Base-by-base conservation (phyloP, 768 basidiomycete species). In the Hebeloma cylindrosporum region DNA sequence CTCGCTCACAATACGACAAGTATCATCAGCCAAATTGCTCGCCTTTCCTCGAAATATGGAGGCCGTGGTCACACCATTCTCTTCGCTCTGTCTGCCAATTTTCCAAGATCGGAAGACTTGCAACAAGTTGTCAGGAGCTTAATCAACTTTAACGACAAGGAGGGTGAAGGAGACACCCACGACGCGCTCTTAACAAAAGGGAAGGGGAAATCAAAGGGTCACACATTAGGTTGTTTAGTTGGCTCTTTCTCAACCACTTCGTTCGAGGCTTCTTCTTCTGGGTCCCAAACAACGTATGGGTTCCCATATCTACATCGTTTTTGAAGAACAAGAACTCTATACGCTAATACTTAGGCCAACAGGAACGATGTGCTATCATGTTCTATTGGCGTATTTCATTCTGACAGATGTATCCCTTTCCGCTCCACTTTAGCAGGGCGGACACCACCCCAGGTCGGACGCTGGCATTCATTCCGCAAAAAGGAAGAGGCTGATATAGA, bases 401-500 rank as follows among this genome's bases (percentile, higher is more conserved):
- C 68, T 2, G 47, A 61, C 0, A 40, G 57, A 5, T 74, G 74
- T 8, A 63, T 70, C 1, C 63, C 75, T 1, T 88, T 88, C 54
- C 72, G 74, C n/a, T 87, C 85, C 6, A 72, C 70, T 1, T 75
- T 88, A 42, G 74, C 76, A 1, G 86, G 88, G 7, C 68, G 68
- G 35, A 61, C 67, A n/a, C 67, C 76, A 11, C 61, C 74, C 2
- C 82, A 85, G 54, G 85, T 89, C 9, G 88, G 88, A 21, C 70
- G 85, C 34, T 83, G 83, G 83, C 83, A 85, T 58, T 73, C 83
- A 13, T 75, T 78, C 50, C 62, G 76, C 47, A 68, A 73, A 53
- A 68, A 66, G 52, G 52, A 61, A 36, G 29, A 41, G 13, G 34
- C 29, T 14, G 10, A 25, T 3, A 30, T 45, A 17, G 33, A 50